phyloP scores from a whole-genome alignment of 2,329 filamentous ascomycete species.

The Dactylellina cionopaga region DNA sequence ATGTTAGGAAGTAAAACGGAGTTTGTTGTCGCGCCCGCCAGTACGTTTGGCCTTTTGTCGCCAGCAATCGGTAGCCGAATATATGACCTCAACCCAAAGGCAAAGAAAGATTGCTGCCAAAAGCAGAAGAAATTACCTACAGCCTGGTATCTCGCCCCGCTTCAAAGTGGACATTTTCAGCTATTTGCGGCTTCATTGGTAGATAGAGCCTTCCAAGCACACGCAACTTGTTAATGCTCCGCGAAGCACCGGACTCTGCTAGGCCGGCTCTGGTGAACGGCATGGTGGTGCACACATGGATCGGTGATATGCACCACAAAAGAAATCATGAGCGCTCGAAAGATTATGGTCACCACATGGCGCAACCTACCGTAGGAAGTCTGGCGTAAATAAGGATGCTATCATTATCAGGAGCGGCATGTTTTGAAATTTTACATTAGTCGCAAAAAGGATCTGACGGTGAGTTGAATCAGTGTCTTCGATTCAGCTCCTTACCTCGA shows the following conservation, averaged over 20 bases:
- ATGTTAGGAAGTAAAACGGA: slow-evolving; percentile 15
- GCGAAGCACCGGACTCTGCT: slow-evolving; percentile 13
- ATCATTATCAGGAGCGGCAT: background rate
- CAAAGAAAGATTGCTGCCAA: slow-evolving; percentile 12
- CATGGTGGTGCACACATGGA: slow-evolving; percentile 20
- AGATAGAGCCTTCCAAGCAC: background rate
- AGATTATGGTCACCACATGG: slow-evolving; percentile 3
- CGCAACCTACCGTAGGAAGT: slow-evolving; percentile 5
- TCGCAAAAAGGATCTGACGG: slow-evolving; percentile 18
- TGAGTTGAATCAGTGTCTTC: slow-evolving; percentile 12
- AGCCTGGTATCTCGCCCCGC: slow-evolving; percentile 10
- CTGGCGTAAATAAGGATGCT: slow-evolving; percentile 28
- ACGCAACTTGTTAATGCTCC: slow-evolving; percentile 23
- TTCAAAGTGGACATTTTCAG: background rate
- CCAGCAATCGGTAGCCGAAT: slow-evolving; percentile 39
- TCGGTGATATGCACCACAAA: slow-evolving; percentile 16
- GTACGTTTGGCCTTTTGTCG: slow-evolving; percentile 31
- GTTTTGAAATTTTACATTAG: slow-evolving; percentile 12
- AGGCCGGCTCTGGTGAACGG: slow-evolving; percentile 3
- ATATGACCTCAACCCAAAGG: slow-evolving; percentile 16
- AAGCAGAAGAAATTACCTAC: background rate
- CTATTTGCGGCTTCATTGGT: slow-evolving; percentile 9
- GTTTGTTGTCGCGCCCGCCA: slow-evolving; percentile 16
- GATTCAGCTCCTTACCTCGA: slow-evolving; percentile 1
- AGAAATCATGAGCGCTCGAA: no score